phyloP scores from a whole-genome alignment of 371 early-diverging fungal species.

The Batrachochytrium dendrobatidis region DNA sequence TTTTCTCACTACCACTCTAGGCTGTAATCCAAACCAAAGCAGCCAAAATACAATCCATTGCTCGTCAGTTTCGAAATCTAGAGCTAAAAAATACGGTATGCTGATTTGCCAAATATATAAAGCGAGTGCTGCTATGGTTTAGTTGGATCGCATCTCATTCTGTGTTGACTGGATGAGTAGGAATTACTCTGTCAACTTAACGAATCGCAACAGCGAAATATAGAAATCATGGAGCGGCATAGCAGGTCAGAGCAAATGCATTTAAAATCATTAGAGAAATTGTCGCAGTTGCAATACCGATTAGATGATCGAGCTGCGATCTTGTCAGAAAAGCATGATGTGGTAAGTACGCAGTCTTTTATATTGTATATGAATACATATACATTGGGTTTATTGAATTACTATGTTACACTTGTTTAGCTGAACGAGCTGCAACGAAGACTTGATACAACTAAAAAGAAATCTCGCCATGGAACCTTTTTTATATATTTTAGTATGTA shows the following conservation, averaged over 20 bases:
- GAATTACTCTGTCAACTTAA: neutral
- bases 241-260: neutral
- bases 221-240: conserved; percentile 1
- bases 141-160: too few relatives aligned
- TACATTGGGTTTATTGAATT: too few relatives aligned
- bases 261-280: neutral
- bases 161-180: neutral
- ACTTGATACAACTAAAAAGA: neutral
- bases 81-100: neutral
- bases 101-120: neutral
- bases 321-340: neutral
- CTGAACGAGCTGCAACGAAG: neutral
- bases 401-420: too few relatives aligned
- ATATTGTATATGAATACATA: too few relatives aligned
- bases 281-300: neutral
- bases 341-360: neutral
- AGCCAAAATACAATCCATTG: neutral
- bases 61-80: neutral
- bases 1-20: too few relatives aligned
- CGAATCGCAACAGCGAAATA: neutral
- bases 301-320: neutral
- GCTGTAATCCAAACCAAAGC: neutral
- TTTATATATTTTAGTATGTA: neutral
- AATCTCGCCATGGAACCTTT: neutral
- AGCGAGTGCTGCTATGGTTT: neutral